Conservation (phyloP, 2,329 filamentous ascomycete genomes). For the Sarocladium strictum region DNA sequence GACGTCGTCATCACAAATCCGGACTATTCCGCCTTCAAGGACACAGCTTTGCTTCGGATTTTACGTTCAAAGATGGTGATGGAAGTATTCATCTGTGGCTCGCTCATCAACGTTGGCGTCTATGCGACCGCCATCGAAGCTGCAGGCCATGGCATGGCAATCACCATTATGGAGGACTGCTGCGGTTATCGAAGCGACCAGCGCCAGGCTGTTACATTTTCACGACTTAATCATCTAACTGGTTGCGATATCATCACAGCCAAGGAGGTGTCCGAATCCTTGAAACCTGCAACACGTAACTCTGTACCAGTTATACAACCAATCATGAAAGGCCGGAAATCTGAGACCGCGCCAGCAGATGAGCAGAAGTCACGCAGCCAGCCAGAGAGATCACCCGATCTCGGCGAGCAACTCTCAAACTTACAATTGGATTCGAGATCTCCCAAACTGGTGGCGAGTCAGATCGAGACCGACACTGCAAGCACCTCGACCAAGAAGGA, state of each 20-base stretch:
- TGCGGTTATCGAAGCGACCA: conserved; percentile 69
- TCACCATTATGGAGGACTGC: conserved; percentile 84
- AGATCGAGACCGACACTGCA: not conserved
- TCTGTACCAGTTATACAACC: not conserved
- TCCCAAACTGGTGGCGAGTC: not conserved
- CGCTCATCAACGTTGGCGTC: conserved; percentile 79
- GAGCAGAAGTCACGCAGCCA: not conserved
- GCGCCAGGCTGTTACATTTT: conserved; percentile 65
- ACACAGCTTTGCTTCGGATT: conserved; percentile 65
- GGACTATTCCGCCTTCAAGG: conserved; percentile 82
- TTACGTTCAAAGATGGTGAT: conserved; percentile 83
- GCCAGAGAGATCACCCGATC: not conserved
- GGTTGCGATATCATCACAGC: conserved; percentile 62
- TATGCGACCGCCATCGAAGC: conserved; percentile 91
- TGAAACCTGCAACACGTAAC: conserved; percentile 2
- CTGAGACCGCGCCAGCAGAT: not conserved
- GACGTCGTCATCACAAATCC: conserved; percentile 60
- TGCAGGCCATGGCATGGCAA: conserved; percentile 77
- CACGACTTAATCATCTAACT: conserved; percentile 66
- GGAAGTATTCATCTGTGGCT: conserved; percentile 83
- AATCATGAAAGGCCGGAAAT: not conserved
- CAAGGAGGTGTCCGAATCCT: conserved; percentile 38
- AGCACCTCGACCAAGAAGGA: too few relatives aligned
- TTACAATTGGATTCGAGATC: conserved; percentile 9
- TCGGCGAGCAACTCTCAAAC: not conserved